Evolutionary conservation across 768 basidiomycete species (phyloP).

Genomic region (Lactarius sp.): DNA sequence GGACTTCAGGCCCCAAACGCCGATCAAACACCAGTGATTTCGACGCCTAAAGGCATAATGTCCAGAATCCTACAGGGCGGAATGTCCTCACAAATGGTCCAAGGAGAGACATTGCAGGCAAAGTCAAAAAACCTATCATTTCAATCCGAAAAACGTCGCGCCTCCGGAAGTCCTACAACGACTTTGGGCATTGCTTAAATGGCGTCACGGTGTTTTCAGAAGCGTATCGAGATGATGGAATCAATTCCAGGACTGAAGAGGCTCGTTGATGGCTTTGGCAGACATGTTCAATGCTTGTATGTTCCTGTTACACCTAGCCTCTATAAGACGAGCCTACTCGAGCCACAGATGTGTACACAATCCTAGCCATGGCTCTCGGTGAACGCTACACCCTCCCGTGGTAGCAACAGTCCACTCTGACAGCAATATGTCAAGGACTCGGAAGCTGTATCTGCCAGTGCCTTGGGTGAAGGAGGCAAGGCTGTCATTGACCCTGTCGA

Average conservation of each 20-base stretch:
- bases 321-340: conserved; percentile 6
- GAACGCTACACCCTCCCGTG: conserved; percentile 21
- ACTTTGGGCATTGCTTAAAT: conserved; percentile 48
- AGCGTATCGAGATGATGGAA: conserved; percentile 53
- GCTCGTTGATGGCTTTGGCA: conserved; percentile 54
- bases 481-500: conserved; percentile 66
- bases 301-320: conserved; percentile 22
- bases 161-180: conserved; percentile 60
- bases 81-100: conserved; percentile 41
- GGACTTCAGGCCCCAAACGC: conserved; percentile 30
- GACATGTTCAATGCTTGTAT: conserved; percentile 64
- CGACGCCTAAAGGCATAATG: conserved; percentile 42
- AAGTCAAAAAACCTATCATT: conserved; percentile 53
- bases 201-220: conserved; percentile 43
- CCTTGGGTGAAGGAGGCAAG: conserved; percentile 58
- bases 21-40: conserved; percentile 29
- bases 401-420: background rate
- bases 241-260: conserved; percentile 57
- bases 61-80: conserved; percentile 49
- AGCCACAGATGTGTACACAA: conserved; percentile 52
- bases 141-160: conserved; percentile 57
- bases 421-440: conserved; percentile 46
- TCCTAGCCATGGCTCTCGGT: conserved; percentile 63
- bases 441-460: conserved; percentile 50
- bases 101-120: conserved; percentile 52